Evolutionary conservation across 2,329 filamentous ascomycete species (phyloP).

Genomic region (Fusarium coicis): DNA sequence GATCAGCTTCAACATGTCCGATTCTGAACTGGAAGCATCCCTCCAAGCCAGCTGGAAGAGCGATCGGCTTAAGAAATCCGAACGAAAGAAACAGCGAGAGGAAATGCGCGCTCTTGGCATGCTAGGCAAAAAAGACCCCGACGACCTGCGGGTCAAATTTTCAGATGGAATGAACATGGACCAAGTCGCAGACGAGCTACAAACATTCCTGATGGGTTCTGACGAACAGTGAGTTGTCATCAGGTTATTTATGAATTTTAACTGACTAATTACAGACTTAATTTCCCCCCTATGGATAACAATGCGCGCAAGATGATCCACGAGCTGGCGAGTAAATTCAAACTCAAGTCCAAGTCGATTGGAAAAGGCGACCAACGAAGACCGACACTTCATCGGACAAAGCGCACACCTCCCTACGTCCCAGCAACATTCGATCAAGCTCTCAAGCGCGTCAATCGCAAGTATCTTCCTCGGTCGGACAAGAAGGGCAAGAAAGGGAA

Average conservation of each 20-base stretch:
- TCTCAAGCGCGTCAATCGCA: constrained; percentile 52
- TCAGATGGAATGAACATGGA: constrained; percentile 75
- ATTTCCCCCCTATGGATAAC: constrained; percentile 87
- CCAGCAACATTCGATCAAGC: constrained; percentile 63
- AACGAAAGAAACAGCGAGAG: constrained; percentile 76
- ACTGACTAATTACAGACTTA: constrained; percentile 61
- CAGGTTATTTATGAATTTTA: neutral
- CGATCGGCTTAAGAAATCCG: constrained; percentile 77
- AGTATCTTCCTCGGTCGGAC: constrained; percentile 67
- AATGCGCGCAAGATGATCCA: constrained; percentile 82
- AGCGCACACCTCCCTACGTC: constrained; percentile 70
- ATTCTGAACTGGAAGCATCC: constrained; percentile 73
- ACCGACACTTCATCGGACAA: constrained; percentile 80
- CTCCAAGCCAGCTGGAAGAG: constrained; percentile 71
- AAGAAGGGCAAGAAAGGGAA: constrained; percentile 50
- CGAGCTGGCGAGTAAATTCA: constrained; percentile 78
- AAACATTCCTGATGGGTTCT: constrained; percentile 72
- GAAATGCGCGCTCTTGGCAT: constrained; percentile 73
- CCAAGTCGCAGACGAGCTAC: constrained; percentile 78
- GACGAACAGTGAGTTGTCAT: constrained; percentile 67
- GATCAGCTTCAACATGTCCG: constrained; percentile 64
- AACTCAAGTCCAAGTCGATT: constrained; percentile 84
- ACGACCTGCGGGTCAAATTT: constrained; percentile 77
- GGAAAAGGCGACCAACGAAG: constrained; percentile 79
- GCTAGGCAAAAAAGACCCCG: constrained; percentile 68